Base-by-base conservation (phyloP, 163 green algal genomes). In the Coccomyxa subellipsoidea region DNA sequence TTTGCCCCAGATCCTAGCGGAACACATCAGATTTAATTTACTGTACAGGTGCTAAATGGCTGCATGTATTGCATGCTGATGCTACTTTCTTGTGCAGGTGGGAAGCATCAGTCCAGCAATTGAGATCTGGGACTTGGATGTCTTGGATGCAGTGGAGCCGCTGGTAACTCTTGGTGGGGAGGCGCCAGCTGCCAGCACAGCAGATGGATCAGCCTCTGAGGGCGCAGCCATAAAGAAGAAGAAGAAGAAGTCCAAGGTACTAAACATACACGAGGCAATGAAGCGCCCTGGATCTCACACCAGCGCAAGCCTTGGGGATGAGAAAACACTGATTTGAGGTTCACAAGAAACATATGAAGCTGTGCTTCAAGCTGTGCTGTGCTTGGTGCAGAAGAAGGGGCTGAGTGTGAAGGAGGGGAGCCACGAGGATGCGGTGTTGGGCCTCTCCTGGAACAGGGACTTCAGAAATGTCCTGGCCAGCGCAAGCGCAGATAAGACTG, bases 111-210 rank as follows among this genome's bases (percentile, higher is more conserved):
- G 96, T 79, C 95, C 96, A 7, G 96, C 90, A 23, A 98, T 99
- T 80, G 96, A 99, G 87, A 89, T 99, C 31, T 99, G 96, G 96
- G 94, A 99, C 85, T 84, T 99, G 38, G 95, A 99, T 85, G 88
- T 95, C 32, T 66, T 98, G 32, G 96, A 98, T 79, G 84, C 89
- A 32, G 94, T 99, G 32, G 93, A 96, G 89, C 95, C 95, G 7
- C 84, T 92, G 23, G 84, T 80, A 0, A 87, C 79, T 6, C 89
- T 99, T 7, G 93, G 95, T 4, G 94, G 95, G 0, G 77, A 81
- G 36, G 82, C 71, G 47, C 32, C 66, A 35, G n/a, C 70, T 4
- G 70, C 32, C 70, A 77, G 70, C 32, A n/a, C 70, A 47, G 37
- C 75, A 79, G 75, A 31, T 36, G 38, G 36, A 6, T 0, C 36